Base-by-base conservation (phyloP, 139 green algal species). In the Coelastrella sp. region DNA sequence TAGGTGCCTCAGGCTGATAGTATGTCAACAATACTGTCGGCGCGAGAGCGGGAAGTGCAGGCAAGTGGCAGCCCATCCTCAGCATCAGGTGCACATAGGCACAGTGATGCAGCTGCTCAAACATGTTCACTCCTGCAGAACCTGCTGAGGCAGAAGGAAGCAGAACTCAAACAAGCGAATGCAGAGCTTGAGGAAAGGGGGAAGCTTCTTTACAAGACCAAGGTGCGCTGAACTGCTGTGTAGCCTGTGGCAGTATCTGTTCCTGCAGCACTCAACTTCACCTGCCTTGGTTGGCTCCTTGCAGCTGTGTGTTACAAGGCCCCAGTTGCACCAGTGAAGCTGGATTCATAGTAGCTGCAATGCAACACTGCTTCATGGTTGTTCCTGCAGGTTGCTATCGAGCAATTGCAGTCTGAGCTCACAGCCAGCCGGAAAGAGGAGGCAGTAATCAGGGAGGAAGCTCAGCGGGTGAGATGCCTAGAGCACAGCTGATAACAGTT, bases 401-500 rank as follows among this genome's bases (percentile, higher is more conserved):
- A 95, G 68, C 93, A 95, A 89, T 83, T 95, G 79, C 93, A 95
- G 80, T 89, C 92, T 86, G 90, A 95, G 74, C 89, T 95, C 0
- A 85, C 88, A 11, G 89, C 92, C 11, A 94, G 92, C 86, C 84
- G 90, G 14, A 91, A 86, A 11, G 92, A 94, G 32, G 92, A 95
- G 86, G 85, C 93, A 54, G 66, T 78, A 0, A 91, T 94, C 47
- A 83, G 93, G 20, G 92, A 94, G 23, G 93, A 94, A 19, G 93
- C 93, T 8, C 90, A 91, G 64, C 85, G 92, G 89, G 92, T 94
- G 54, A n/a, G n/a, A n/a, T n/a, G n/a, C n/a, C n/a, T n/a, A n/a
- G n/a, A n/a, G n/a, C n/a, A n/a, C n/a, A 76, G n/a, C n/a, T n/a
- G n/a, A n/a, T n/a, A n/a, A n/a, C n/a, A n/a, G n/a, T n/a, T n/a